Evolutionary conservation across 2,329 filamentous ascomycete species (phyloP), one percentile per base, ranked within the genome.

Genomic region (Penicillium sp.): DNA sequence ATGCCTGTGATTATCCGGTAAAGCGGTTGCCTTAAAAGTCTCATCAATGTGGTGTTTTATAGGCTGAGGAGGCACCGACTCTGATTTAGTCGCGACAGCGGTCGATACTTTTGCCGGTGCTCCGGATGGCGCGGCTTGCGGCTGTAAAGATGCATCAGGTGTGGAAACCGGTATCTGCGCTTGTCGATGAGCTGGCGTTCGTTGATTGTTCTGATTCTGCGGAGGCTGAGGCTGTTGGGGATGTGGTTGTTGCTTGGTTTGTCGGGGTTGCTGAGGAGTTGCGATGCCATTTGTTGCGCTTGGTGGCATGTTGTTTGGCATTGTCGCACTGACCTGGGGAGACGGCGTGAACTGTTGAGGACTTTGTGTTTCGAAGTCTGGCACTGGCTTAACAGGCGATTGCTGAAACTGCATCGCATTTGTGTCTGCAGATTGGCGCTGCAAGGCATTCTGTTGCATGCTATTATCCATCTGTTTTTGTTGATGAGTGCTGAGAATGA

Each of bases 1-100:
- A 71, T 86, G 86, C 1, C 81, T 81, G 43, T 81, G 80, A 38
- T 83, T 77, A 64, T 70, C 76, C 56, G 71, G 71, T 20, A 79
- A 59, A 20, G 76, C 70, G 62, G 75, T 75, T 3, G 78, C 76
- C 56, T 79, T 77, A 63, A 79, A 80, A 1, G 71, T 67, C 50
- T 77, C 73, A 60, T 74, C 66, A 51, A 77, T 75, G 2, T 72
- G 73, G 21, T 67, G 68, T 57, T 71, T 71, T 18, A 71, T 56
- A 11, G 72, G 66, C 55, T 70, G 66, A 24, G 71, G 65, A 26
- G 63, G 59, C 24, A 68, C 64, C 35, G 65, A 63, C 26, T 76
- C 73, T 16, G 62, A 46, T 58, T 72, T 74, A n/a, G 63, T 65
- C 3, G 66, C 61, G 4, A 63, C 61, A 48, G 64, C 59, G 6